Evolutionary conservation across 176 grass and related monocot species (phyloP), one percentile per base, ranked within the genome.

Genomic region (Otatea glauca): DNA sequence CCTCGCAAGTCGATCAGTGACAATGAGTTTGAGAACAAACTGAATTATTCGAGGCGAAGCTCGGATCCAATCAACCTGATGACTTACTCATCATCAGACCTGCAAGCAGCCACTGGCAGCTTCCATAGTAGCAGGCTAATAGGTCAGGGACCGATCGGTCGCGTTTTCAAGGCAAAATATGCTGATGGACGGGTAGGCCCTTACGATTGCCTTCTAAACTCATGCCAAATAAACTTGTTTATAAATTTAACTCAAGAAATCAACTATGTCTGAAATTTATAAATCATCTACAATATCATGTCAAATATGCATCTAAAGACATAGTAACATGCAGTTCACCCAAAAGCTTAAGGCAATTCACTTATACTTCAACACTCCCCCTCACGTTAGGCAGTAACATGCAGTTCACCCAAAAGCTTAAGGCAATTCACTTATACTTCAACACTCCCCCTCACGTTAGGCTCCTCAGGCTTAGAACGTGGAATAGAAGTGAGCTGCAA

Each of bases 151-250:
- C 94, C 64, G 47, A 92, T 86, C 37, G 84, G 88, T 37, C 51
- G 83, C 15, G 89, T 93, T 88, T 98, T 89, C 89, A 98, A 95
- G 87, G 93, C 93, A 88, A 98, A 95, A 87, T 92, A 90, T 85
- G 41, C 89, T 10, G 91, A 93, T 88, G 96, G 91, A 77, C 89
- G 68, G 91, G 96, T 98, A 89, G 7, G 54, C 20, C 68, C 76
- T 67, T 79, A 76, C 45, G 6, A 7, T 27, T 64, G 13, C 37
- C 73, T 42, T 81, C 32, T 54, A 69, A 77, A 66, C n/a, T 32
- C 38, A 72, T 67, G 14, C 18, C 17, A 74, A 83, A 86, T 23
- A 18, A 73, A 74, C 7, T 20, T 83, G 17, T 56, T 18, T 77
- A 60, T n/a, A 78, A 9, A 25, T 38, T 86, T 29, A 55, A 48